Percentiles rank a stretch among this genome's conserved stretches.
phyloP scores from a whole-genome alignment of 2,329 filamentous ascomycete species.

The Colletotrichum lini region DNA sequence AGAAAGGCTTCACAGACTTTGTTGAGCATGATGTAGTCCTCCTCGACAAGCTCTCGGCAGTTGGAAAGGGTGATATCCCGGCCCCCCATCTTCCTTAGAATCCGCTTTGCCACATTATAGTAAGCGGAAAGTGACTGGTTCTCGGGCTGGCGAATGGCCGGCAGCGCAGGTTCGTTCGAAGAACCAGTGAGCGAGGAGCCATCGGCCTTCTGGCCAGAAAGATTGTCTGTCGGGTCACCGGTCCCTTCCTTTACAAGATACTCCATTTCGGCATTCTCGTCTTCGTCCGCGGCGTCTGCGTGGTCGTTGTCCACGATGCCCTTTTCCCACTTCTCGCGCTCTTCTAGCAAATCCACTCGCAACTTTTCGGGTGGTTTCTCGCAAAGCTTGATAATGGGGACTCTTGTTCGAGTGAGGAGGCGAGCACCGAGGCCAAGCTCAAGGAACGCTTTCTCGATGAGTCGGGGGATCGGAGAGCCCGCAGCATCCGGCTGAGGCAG shows the following conservation, averaged over 20 bases:
- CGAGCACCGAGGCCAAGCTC: slow-evolving; percentile 81
- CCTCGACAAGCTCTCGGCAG: slow-evolving; percentile 55
- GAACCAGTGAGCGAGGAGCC: not conserved
- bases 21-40: slow-evolving; percentile 65
- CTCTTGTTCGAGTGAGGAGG: slow-evolving; percentile 82
- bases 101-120: slow-evolving; percentile 63
- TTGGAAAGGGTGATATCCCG: slow-evolving; percentile 67
- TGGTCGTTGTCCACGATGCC: slow-evolving; percentile 59
- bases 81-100: slow-evolving; percentile 63
- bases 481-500: slow-evolving; percentile 65
- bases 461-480: slow-evolving; percentile 76
- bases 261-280: slow-evolving; percentile 25
- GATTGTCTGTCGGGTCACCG: slow-evolving; percentile 21
- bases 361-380: slow-evolving; percentile 76
- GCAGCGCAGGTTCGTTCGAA: not conserved
- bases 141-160: slow-evolving; percentile 57
- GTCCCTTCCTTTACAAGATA: slow-evolving; percentile 15
- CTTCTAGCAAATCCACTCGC: slow-evolving; percentile 71
- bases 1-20: slow-evolving; percentile 69
- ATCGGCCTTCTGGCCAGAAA: not conserved
- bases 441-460: slow-evolving; percentile 83
- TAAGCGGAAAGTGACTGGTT: slow-evolving; percentile 62
- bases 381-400: slow-evolving; percentile 91
- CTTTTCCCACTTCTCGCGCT: slow-evolving; percentile 80
- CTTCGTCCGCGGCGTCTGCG: slow-evolving; percentile 53